A percentile compares a stretch with the other conserved stretches of the same genome.
Conservation (phyloP, 2,329 filamentous ascomycete genomes). For the Exutisphaerella laricina region DNA sequence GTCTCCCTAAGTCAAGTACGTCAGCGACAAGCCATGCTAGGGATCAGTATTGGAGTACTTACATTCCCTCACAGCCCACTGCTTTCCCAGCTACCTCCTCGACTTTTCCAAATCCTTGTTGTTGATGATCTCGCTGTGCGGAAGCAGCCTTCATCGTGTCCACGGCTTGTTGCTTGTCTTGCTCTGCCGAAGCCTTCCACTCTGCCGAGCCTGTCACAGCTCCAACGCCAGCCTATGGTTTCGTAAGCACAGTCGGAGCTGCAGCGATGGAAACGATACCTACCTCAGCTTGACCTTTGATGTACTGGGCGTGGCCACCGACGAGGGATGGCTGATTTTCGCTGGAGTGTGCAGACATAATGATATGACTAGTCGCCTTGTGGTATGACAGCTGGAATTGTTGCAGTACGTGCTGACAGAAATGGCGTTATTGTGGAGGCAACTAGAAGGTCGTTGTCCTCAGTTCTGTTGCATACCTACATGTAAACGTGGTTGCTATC, state of each 20-base stretch:
- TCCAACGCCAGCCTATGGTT: constrained; percentile 58
- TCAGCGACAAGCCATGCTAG: too few relatives aligned
- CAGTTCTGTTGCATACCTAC: too few relatives aligned
- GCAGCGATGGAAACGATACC: too few relatives aligned
- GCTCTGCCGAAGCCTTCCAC: constrained; percentile 59
- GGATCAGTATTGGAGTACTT: too few relatives aligned
- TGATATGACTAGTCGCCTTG: not conserved
- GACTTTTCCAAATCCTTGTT: constrained; percentile 55
- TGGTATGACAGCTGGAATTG: too few relatives aligned
- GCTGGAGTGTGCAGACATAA: constrained; percentile 16
- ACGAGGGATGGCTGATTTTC: constrained; percentile 54
- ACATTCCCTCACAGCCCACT: constrained; percentile 66
- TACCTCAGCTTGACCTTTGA: constrained; percentile 64
- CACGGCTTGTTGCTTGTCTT: constrained; percentile 58
- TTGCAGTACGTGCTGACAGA: too few relatives aligned
- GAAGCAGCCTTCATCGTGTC: constrained; percentile 58
- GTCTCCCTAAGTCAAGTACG: too few relatives aligned
- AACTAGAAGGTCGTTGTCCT: too few relatives aligned
- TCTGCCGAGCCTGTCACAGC: constrained; percentile 55
- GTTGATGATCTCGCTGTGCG: constrained; percentile 49
- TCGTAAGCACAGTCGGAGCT: too few relatives aligned
- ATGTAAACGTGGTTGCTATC: too few relatives aligned
- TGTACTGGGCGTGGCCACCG: constrained; percentile 60
- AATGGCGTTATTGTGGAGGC: too few relatives aligned
- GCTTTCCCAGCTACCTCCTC: constrained; percentile 61